Evolutionary conservation across 371 early-diverging fungal species (phyloP).

Genomic region (Phascolomyces articulosus): DNA sequence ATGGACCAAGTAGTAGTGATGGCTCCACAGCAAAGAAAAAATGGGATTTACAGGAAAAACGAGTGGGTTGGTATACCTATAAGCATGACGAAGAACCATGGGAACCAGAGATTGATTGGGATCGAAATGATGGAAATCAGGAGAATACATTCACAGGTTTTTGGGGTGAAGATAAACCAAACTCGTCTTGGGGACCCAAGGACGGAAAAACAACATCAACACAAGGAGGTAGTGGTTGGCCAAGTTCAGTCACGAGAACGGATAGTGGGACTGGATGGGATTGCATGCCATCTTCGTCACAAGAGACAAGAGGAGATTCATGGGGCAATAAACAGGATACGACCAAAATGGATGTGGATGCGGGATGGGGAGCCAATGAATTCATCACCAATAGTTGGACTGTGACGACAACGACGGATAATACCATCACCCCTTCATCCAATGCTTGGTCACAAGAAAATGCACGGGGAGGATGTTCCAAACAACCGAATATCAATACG

Average conservation of each 20-base stretch:
- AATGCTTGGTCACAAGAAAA: too few relatives aligned
- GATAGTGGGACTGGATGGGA: constrained; percentile 3
- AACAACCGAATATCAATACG: too few relatives aligned
- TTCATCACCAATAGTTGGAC: too few relatives aligned
- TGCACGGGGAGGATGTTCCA: background rate
- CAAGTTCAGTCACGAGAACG: background rate
- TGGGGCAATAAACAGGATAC: background rate
- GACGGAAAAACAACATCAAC: background rate
- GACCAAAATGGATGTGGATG: background rate
- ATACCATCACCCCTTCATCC: background rate
- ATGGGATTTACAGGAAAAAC: background rate
- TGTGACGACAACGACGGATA: too few relatives aligned
- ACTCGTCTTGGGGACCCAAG: constrained; percentile 14
- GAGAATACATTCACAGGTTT: background rate
- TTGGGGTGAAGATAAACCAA: constrained; percentile 24
- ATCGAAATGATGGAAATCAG: background rate
- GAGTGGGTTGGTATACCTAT: constrained; percentile 25
- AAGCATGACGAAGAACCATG: constrained; percentile 24
- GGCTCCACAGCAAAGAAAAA: background rate
- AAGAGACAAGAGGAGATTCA: background rate
- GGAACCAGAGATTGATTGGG: constrained; percentile 28
- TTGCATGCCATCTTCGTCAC: background rate
- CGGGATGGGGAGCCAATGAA: background rate
- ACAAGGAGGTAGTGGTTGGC: constrained; percentile 1
- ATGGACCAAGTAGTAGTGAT: too few relatives aligned